A percentile compares a stretch with the other conserved stretches of the same genome.
Conservation (phyloP, 352 stramenopile genomes). For the Elongisporangium undulatum region DNA sequence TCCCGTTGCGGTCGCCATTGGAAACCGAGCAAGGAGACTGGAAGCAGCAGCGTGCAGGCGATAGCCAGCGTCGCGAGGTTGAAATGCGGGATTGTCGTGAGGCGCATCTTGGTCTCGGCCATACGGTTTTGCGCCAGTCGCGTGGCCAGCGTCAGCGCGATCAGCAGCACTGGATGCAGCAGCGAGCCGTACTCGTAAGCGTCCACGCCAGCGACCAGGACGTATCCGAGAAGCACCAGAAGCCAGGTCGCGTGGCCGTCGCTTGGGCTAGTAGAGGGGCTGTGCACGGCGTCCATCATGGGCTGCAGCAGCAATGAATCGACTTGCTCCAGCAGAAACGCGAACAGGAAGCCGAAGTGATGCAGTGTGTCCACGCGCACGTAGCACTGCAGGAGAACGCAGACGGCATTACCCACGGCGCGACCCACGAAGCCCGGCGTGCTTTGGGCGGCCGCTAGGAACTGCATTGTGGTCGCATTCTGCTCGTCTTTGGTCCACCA, state of each 20-base stretch:
- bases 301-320: conserved; percentile 42
- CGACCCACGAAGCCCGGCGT: conserved; percentile 23
- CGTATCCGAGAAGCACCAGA: conserved; percentile 36
- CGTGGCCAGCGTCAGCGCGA: conserved; percentile 39
- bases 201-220: conserved; percentile 59
- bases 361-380: conserved; percentile 43
- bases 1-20: background rate
- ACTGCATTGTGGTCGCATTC: conserved; percentile 11
- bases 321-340: conserved; percentile 58
- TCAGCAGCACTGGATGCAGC: conserved; percentile 41
- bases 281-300: conserved; percentile 18
- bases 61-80: conserved; percentile 39
- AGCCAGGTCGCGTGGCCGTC: conserved; percentile 13
- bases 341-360: conserved; percentile 66
- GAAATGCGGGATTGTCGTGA: conserved; percentile 18
- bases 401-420: background rate
- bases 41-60: conserved; percentile 18
- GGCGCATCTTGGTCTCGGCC: conserved; percentile 12
- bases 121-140: conserved; percentile 3
- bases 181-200: conserved; percentile 64
- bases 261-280: background rate
- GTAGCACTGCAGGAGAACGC: conserved; percentile 23
- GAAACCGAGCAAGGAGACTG: background rate
- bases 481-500: background rate
- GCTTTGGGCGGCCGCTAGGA: conserved; percentile 18